Base-by-base conservation (phyloP, 345 rosid species). In the Barbarea vulgaris region DNA sequence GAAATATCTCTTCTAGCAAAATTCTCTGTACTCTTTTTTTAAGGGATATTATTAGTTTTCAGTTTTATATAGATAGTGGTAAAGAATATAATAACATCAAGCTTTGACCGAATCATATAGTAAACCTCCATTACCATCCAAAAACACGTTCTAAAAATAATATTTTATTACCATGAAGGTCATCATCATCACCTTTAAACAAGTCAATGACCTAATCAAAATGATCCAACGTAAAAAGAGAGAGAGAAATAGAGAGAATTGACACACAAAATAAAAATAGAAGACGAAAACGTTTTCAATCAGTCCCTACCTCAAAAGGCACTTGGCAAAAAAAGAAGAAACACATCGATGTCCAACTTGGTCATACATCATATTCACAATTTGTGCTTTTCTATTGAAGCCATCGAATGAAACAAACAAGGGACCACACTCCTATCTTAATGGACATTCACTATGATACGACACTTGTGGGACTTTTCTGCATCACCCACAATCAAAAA, bases 351-450 rank as follows among this genome's bases (percentile, higher is more conserved):
- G 36, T 73, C 70, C 73, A 73, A 68, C 76, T 70, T 72, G 76
- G 73, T 65, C 77, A 77, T 68, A 78, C 78, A 72, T 78, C 73
- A 78, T 72, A 78, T 72, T 78, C 68, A 66, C 64, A 58, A 18
- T 78, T 72, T 72, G 67, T 70, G 67, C 56, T 70, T 76, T 77
- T 70, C 52, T 22, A 70, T 30, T 34, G 46, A 70, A 77, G 34
- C 72, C 72, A 77, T 77, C 72, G 62, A 76, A 69, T 76, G 75
- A 61, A 76, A 76, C 71, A 76, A 76, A 41, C 51, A 33, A 18
- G 61, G 81, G 77, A 77, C 72, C 67, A 77, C 67, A 24, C 54
- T 69, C 75, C 65, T 52, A 55, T 47, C 67, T 47, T 46, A 62
- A 63, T 55, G 67, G 67, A 64, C 72, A 64, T 77, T 64, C 72